Conservation (phyloP, 257 asterid species). For the Voacanga thouarsii region DNA sequence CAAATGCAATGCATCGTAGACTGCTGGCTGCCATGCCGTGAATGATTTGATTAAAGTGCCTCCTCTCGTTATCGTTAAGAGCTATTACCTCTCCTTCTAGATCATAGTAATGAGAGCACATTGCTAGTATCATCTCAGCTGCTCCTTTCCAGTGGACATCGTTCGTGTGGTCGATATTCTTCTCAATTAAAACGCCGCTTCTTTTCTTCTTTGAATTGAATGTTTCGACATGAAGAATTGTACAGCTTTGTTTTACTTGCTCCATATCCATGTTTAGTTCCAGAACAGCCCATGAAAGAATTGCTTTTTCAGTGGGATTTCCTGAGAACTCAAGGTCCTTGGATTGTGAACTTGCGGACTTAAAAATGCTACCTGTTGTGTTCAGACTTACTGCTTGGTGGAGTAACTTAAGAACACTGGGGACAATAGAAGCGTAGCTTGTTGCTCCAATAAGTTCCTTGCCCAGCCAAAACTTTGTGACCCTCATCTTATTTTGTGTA, state of each 20-base stretch:
- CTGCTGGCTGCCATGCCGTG: constrained; percentile 71
- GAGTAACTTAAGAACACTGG: constrained; percentile 27
- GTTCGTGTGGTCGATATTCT: constrained; percentile 21
- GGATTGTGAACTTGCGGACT: constrained; percentile 2
- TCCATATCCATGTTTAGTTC: constrained; percentile 59
- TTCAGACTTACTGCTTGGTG: constrained; percentile 44
- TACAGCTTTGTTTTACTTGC: constrained; percentile 24
- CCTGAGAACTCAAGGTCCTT: constrained; percentile 55
- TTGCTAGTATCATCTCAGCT: constrained; percentile 63
- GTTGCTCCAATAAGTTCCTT: constrained; percentile 12
- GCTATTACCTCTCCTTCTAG: constrained; percentile 34
- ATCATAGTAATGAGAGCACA: constrained; percentile 53
- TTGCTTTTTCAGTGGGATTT: constrained; percentile 86
- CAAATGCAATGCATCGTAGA: constrained; percentile 70
- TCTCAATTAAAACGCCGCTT: constrained; percentile 52
- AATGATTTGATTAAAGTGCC: constrained; percentile 31
- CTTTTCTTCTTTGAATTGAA: constrained; percentile 80
- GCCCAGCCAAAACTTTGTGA: constrained; percentile 43
- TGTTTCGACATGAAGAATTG: constrained; percentile 52
- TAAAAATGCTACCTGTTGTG: constrained; percentile 47
- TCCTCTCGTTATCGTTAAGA: constrained; percentile 26
- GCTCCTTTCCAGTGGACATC: constrained; percentile 85
- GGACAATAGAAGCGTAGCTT: constrained; percentile 10
- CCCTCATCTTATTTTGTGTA: constrained; percentile 43
- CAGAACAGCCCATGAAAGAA: constrained; percentile 67